Conservation (phyloP, 805 yeast species). For the Cyberlindnera amylophila region DNA sequence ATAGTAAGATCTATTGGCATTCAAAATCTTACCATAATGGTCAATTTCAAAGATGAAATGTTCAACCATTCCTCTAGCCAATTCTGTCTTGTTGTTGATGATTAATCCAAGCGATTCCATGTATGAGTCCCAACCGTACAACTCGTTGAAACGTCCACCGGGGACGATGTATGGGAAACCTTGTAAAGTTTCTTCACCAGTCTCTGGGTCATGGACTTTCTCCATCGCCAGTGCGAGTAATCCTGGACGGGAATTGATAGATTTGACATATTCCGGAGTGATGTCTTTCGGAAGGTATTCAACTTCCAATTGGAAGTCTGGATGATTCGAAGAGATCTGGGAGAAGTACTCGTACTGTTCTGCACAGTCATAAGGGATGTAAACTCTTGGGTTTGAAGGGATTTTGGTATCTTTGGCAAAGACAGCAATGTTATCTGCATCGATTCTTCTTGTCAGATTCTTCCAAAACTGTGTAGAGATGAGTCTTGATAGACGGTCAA, state of each 20-base stretch:
- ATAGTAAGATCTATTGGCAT: conserved; percentile 91
- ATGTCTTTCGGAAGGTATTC: conserved; percentile 71
- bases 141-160: conserved; percentile 94
- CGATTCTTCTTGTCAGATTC: conserved; percentile 66
- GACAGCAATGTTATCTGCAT: conserved; percentile 53
- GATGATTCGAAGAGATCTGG: conserved; percentile 48
- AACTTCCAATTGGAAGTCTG: conserved; percentile 62
- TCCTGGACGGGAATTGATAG: conserved; percentile 82
- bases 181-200: conserved; percentile 46
- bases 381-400: conserved; percentile 67
- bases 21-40: conserved; percentile 87
- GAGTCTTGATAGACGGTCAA: conserved; percentile 65
- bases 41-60: conserved; percentile 87
- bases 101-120: conserved; percentile 84
- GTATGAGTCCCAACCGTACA: conserved; percentile 98
- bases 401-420: conserved; percentile 82
- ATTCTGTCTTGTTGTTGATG: conserved; percentile 56
- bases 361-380: conserved; percentile 63
- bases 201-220: conserved; percentile 44
- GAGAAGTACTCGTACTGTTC: conserved; percentile 72
- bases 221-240: conserved; percentile 75
- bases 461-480: conserved; percentile 81
- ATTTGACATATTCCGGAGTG: conserved; percentile 72
- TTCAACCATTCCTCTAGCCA: conserved; percentile 87
- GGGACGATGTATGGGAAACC: conserved; percentile 92